Evolutionary conservation across 108 stramenopile species (phyloP), one percentile per base, ranked within the genome.

Genomic region (Skeletonema grethae): DNA sequence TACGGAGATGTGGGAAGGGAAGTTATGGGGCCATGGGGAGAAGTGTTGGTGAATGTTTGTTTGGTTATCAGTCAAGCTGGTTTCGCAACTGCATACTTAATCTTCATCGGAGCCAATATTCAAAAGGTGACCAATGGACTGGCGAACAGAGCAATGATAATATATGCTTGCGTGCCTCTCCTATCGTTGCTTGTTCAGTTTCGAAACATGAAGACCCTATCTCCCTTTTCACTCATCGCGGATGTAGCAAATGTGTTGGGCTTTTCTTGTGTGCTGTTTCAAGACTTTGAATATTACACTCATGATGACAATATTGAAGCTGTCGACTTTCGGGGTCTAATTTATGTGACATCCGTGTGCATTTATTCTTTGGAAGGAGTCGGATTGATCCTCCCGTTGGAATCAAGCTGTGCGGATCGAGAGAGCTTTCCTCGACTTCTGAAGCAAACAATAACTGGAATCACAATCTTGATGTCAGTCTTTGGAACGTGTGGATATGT

Each of bases 71-170:
- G 65, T 50, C 92, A 93, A 67, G 85, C 82, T 8, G 87, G 92
- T 9, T 93, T 93, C 74, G 92, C 89, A 9, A 93, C 89, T 16
- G 89, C 89, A 11, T 93, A 93, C 66, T 67, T 93, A 18, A 93
- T 90, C 61, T 93, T 93, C 58, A 89, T 93, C 34, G 85, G 89
- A 0, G 88, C 88, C n/a, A 92, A 92, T 68, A 59, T 92, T 0
- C 65, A 78, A 22, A 86, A 69, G 53, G 79, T 89, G 24, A 60
- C 75, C 2, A 60, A 34, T 20, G 65, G 75, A 1, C 35, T 73
- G 15, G 57, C 76, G 12, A 63, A 65, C 34, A 63, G 91, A 9
- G 71, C 73, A n/a, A 3, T 64, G 48, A 72, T 87, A 32, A 87
- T 88, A 62, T 63, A 77, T 65, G 64, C 36, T 2, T 88, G 88